Conservation (phyloP, 169 alveolate species). For the Plasmodium malariae region DNA sequence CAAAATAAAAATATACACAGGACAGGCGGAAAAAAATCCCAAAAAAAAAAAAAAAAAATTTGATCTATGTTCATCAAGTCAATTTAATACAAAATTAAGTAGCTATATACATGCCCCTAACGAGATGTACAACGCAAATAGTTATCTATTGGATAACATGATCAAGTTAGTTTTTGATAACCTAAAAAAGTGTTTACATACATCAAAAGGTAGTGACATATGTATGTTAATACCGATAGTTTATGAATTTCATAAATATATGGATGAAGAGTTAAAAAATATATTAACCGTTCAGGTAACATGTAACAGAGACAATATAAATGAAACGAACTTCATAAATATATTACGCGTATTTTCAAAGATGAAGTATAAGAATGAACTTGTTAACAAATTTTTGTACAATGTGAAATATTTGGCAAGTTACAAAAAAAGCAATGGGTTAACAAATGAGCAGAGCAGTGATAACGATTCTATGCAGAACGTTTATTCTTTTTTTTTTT, state of each 20-base stretch:
- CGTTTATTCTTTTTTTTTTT: too few relatives aligned
- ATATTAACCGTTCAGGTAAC: slow-evolving; percentile 74
- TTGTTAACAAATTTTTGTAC: slow-evolving; percentile 42
- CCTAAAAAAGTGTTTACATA: slow-evolving; percentile 63
- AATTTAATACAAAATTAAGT: background rate
- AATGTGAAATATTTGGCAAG: background rate
- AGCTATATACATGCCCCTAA: background rate
- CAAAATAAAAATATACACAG: slow-evolving; percentile 1
- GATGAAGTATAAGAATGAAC: slow-evolving; percentile 46
- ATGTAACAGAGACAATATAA: slow-evolving; percentile 55
- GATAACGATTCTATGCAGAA: background rate
- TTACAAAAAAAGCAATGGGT: background rate
- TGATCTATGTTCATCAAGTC: background rate
- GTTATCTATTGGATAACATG: slow-evolving; percentile 48
- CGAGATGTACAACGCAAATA: background rate
- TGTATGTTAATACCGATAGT: slow-evolving; percentile 69
- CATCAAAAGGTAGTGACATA: slow-evolving; percentile 26
- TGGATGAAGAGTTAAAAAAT: slow-evolving; percentile 74
- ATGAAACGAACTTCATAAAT: slow-evolving; percentile 53
- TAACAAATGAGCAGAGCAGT: background rate
- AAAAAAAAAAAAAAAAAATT: background rate
- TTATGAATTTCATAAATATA: slow-evolving; percentile 61
- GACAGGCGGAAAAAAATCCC: background rate
- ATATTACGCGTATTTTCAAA: slow-evolving; percentile 69
- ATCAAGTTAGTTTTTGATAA: slow-evolving; percentile 37